These are phyloP conservation scores for Geotrichum bryndzae DNA, from an alignment of 1,139 yeast species.

Conservation along the genomic window DNA sequence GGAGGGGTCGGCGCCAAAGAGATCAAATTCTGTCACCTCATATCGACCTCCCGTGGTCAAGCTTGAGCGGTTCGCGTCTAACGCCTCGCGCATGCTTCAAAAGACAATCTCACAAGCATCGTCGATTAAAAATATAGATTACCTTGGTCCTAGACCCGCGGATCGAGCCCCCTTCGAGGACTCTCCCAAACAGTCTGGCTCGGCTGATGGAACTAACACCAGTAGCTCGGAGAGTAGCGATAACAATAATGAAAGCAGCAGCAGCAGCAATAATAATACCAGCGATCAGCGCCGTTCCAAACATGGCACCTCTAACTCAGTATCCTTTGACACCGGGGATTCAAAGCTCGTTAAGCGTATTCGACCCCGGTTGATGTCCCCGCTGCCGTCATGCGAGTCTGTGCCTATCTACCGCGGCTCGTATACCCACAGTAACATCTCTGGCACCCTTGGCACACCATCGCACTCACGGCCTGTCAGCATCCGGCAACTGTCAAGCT, in stretches of 20 bases:
- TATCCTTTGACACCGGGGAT: neutral
- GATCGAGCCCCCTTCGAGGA: neutral
- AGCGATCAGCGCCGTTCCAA: neutral
- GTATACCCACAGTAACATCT: conserved; percentile 12
- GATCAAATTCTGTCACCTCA: neutral
- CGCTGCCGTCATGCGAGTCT: conserved; percentile 16
- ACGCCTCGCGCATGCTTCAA: conserved; percentile 9
- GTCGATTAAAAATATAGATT: conserved; percentile 2
- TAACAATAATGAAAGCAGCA: neutral
- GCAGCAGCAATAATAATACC: neutral
- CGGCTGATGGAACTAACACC: neutral
- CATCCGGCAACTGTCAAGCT: conserved; percentile 1
- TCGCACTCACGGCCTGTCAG: conserved; percentile 9
- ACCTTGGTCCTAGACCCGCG: neutral
- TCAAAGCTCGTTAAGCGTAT: neutral
- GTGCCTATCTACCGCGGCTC: conserved; percentile 24
- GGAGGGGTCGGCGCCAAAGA: neutral
- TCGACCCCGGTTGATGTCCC: conserved; percentile 10
- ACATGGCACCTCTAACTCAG: neutral
- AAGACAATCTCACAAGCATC: conserved; percentile 14
- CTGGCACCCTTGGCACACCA: conserved; percentile 5
- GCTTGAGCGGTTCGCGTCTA: conserved; percentile 10
- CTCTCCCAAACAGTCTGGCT: neutral
- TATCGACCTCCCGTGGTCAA: neutral
- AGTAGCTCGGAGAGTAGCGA: neutral